Evolutionary conservation across 225 moss, liverwort and hornwort genomes (phyloP).

Genomic region (Pleurozium schreberi): DNA sequence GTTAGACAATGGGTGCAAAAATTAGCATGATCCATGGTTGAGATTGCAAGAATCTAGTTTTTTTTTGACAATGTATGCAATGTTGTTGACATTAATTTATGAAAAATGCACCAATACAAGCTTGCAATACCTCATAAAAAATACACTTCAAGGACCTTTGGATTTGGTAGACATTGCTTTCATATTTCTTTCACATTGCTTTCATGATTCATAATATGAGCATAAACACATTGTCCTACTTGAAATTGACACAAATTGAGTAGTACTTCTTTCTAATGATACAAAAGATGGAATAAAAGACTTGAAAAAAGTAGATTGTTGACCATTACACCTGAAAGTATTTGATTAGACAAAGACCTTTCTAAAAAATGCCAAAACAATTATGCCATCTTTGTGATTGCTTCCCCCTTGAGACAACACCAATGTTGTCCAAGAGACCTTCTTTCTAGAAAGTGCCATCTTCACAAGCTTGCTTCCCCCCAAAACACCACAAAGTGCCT

Average conservation of each 20-base stretch:
- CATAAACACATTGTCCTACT: neutral
- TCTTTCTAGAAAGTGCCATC: no score
- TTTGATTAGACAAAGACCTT: neutral
- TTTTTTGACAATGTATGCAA: neutral
- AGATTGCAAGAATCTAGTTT: neutral
- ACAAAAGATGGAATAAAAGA: neutral
- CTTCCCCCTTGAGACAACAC: neutral
- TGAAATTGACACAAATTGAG: neutral
- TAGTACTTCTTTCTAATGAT: neutral
- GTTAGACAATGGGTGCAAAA: neutral
- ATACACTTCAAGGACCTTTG: neutral
- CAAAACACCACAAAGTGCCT: no score
- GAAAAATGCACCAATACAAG: neutral
- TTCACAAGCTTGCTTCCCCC: no score
- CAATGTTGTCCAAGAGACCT: neutral
- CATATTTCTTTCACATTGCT: no score
- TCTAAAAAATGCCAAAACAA: neutral
- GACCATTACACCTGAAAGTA: neutral
- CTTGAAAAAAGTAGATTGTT: neutral
- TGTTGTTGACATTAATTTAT: neutral
- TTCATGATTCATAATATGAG: neutral
- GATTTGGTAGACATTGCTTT: neutral
- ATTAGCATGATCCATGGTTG: neutral
- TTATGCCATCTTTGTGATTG: neutral
- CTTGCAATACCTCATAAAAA: neutral